Evolutionary conservation across 23 red algal species (phyloP).

Genomic region (Gracilaria domingensis): DNA sequence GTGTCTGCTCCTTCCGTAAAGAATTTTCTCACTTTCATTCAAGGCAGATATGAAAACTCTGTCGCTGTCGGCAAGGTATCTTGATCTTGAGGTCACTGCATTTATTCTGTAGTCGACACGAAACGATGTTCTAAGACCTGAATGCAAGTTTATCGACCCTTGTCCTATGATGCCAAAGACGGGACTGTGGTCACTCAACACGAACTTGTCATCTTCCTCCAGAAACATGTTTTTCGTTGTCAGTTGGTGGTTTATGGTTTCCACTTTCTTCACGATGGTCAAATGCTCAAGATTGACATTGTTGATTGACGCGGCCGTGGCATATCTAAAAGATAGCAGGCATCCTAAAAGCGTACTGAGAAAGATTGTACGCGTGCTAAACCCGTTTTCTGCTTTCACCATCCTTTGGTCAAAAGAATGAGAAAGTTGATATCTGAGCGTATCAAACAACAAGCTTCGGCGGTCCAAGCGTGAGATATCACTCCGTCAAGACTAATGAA

Average conservation of each 20-base stretch:
- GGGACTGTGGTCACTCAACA: neutral
- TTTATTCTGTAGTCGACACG: constrained; percentile 7
- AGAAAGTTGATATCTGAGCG: no score
- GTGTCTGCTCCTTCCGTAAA: neutral
- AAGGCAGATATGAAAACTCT: neutral
- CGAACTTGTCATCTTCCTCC: neutral
- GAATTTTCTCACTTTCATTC: neutral
- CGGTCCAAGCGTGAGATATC: no score
- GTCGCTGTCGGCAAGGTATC: neutral
- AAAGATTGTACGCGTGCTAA: neutral
- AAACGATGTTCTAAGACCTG: neutral
- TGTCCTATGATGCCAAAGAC: neutral
- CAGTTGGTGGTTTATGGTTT: neutral
- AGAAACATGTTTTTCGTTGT: neutral
- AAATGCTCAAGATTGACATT: neutral
- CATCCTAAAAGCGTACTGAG: neutral
- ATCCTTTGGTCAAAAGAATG: neutral
- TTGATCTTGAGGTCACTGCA: neutral
- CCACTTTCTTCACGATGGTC: neutral
- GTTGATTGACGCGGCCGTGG: neutral
- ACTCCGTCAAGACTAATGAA: no score
- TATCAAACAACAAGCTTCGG: no score
- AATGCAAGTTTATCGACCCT: neutral
- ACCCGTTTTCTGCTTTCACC: neutral
- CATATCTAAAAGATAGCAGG: neutral